A percentile compares a stretch with the other conserved stretches of the same genome.
Evolutionary conservation across 108 stramenopile species (phyloP).

Genomic region (Parietichytrium sp.): DNA sequence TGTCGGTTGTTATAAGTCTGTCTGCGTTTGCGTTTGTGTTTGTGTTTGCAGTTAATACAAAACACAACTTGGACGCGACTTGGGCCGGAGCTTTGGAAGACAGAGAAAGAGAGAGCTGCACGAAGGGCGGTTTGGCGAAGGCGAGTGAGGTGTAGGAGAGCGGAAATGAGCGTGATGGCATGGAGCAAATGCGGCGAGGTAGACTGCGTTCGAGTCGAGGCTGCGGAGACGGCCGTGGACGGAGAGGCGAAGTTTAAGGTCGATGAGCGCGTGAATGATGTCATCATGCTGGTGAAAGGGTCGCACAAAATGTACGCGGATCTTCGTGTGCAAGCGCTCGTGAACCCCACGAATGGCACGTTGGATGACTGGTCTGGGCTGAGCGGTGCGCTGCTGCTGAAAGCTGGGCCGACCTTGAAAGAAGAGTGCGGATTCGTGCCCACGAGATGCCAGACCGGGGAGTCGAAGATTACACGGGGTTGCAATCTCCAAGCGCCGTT

Average conservation of each 20-base stretch:
- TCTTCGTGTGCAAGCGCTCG: neutral
- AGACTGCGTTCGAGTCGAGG: too few relatives aligned
- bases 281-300: neutral
- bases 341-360: neutral
- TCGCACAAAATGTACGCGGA: neutral
- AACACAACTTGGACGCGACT: too few relatives aligned
- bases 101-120: too few relatives aligned
- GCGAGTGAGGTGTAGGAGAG: too few relatives aligned
- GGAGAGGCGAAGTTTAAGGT: slow-evolving; percentile 5
- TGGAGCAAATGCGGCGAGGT: too few relatives aligned
- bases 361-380: neutral
- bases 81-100: too few relatives aligned
- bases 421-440: slow-evolving; percentile 1
- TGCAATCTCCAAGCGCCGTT: neutral
- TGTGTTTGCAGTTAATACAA: too few relatives aligned
- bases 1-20: too few relatives aligned
- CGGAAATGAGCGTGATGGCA: too few relatives aligned
- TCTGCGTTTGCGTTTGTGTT: too few relatives aligned
- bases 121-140: too few relatives aligned
- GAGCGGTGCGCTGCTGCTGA: neutral
- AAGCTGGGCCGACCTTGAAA: neutral
- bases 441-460: neutral
- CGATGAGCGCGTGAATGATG: neutral
- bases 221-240: too few relatives aligned
- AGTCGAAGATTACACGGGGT: slow-evolving; percentile 19